Evolutionary conservation across 441 rosid genomes (phyloP).

Genomic region (Sinapis alba): DNA sequence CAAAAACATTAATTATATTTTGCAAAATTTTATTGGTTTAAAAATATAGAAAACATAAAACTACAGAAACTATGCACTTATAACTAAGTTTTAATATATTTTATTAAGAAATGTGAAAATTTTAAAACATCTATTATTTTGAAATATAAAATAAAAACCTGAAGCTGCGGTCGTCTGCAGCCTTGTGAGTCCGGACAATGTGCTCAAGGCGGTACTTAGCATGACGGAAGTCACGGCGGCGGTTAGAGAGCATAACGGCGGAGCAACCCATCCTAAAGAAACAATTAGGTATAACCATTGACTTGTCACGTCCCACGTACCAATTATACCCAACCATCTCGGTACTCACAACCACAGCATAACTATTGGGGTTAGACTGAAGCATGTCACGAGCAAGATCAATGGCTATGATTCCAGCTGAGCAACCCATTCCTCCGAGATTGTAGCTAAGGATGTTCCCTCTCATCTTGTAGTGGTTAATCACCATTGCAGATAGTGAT

Average conservation of each 20-base stretch:
- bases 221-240: constrained; percentile 64
- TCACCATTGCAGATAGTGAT: constrained; percentile 81
- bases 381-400: constrained; percentile 91
- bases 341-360: constrained; percentile 82
- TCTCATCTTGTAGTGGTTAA: constrained; percentile 91
- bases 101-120: no score
- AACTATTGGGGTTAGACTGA: constrained; percentile 73
- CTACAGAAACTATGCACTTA: no score
- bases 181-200: constrained; percentile 87
- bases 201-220: constrained; percentile 91
- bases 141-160: constrained; percentile 53
- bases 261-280: constrained; percentile 89
- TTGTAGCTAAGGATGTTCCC: constrained; percentile 89
- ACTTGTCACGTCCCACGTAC: constrained; percentile 72
- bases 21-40: no score
- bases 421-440: constrained; percentile 95
- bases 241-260: constrained; percentile 78
- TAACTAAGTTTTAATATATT: no score
- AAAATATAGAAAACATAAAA: no score
- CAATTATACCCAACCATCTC: constrained; percentile 96
- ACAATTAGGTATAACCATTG: constrained; percentile 90
- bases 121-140: no score
- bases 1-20: no score
- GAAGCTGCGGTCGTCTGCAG: constrained; percentile 92
- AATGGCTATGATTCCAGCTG: constrained; percentile 74